phyloP scores from a whole-genome alignment of 148 eudicot genomes.

The Heliosperma pusillum region DNA sequence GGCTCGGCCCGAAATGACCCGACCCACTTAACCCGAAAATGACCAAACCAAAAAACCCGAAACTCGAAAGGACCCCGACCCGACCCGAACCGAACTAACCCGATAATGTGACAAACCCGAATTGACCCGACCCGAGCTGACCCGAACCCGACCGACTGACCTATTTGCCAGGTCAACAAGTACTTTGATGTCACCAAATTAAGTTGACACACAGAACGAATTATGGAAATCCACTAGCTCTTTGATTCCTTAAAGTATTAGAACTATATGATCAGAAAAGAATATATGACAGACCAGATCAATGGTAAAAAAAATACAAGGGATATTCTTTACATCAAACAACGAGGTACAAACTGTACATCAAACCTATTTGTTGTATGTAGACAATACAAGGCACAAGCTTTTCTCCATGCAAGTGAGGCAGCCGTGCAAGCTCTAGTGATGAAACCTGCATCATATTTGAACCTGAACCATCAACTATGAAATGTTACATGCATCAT shows the following conservation, averaged over 20 bases:
- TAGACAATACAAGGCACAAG: conserved; percentile 59
- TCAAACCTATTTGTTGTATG: conserved; percentile 85
- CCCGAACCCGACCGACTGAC: too few species aligned
- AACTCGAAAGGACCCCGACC: too few species aligned
- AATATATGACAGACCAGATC: background rate
- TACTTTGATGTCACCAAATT: background rate
- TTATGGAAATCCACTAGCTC: background rate
- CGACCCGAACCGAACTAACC: too few species aligned
- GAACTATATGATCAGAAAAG: background rate
- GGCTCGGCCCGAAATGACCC: too few species aligned
- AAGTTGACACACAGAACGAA: background rate
- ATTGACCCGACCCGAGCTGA: too few species aligned
- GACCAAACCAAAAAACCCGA: too few species aligned
- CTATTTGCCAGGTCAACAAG: too few species aligned
- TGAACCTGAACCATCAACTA: conserved; percentile 8
- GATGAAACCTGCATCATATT: conserved; percentile 62
- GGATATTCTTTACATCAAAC: background rate
- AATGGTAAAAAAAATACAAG: background rate
- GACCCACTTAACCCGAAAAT: too few species aligned
- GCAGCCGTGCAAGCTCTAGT: conserved; percentile 82
- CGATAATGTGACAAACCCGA: too few species aligned
- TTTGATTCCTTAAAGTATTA: conserved; percentile 12
- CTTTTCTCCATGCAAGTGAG: conserved; percentile 48
- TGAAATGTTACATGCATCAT: background rate
- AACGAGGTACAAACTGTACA: conserved; percentile 9